These are phyloP conservation scores for Pythium volutum DNA, from an alignment of 352 stramenopile genomes.

Conservation along the genomic window DNA sequence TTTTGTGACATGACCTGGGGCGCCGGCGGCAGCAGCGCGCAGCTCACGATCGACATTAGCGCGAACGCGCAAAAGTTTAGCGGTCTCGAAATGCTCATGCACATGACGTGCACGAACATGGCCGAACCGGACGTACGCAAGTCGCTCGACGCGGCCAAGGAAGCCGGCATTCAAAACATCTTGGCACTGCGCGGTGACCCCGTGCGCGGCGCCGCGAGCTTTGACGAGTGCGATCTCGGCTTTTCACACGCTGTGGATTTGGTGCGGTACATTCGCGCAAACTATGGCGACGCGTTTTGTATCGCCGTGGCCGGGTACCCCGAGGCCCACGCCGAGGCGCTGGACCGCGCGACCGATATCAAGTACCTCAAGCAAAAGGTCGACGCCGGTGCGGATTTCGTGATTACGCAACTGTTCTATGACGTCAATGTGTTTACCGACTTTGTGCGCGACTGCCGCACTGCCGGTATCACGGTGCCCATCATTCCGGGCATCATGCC, in stretches of 20 bases:
- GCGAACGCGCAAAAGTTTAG: slow-evolving; percentile 91
- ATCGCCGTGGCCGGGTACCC: slow-evolving; percentile 98
- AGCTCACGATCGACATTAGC: slow-evolving; percentile 95
- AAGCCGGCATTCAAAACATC: slow-evolving; percentile 98
- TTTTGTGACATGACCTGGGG: slow-evolving; percentile 99
- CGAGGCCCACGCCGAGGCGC: slow-evolving; percentile 94
- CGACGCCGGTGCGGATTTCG: slow-evolving; percentile 97
- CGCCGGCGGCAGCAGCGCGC: slow-evolving; percentile 94
- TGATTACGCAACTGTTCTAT: slow-evolving; percentile 99
- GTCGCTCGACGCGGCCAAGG: slow-evolving; percentile 89
- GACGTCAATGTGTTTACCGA: slow-evolving; percentile 93
- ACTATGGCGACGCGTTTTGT: slow-evolving; percentile 96
- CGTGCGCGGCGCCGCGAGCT: slow-evolving; percentile 86
- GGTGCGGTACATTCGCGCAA: slow-evolving; percentile 94
- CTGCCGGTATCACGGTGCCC: slow-evolving; percentile 91
- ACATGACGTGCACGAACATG: slow-evolving; percentile 99
- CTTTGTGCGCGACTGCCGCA: slow-evolving; percentile 92
- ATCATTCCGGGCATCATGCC: slow-evolving; percentile 99
- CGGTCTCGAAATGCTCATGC: slow-evolving; percentile 92
- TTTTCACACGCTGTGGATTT: slow-evolving; percentile 95
- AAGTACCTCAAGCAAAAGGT: slow-evolving; percentile 97
- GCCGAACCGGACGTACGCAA: slow-evolving; percentile 89
- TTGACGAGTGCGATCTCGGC: slow-evolving; percentile 90
- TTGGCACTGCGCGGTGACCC: slow-evolving; percentile 97
- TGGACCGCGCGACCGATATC: slow-evolving; percentile 91